Conservation (phyloP, 2,329 filamentous ascomycete genomes). For the Arthrocladium fulminans region DNA sequence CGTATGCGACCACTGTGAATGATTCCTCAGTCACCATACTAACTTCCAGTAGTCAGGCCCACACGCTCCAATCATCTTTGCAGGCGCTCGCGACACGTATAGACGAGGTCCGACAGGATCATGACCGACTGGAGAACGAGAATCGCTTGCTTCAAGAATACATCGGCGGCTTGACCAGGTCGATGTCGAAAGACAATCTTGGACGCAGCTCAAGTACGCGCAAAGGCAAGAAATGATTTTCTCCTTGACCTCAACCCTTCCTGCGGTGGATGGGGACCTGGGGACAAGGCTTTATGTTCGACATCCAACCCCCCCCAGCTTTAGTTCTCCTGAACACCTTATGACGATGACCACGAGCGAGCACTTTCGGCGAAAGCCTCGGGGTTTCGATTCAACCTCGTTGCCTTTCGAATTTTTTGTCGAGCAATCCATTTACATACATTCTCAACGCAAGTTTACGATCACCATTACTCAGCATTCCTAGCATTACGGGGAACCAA, state of each 20-base stretch:
- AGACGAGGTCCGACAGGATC: constrained; percentile 85
- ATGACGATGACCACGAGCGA: too few relatives aligned
- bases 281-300: neutral
- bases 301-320: too few relatives aligned
- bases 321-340: too few relatives aligned
- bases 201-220: constrained; percentile 19
- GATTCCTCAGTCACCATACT: neutral
- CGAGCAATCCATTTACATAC: too few relatives aligned
- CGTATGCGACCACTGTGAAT: constrained; percentile 35
- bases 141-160: constrained; percentile 98
- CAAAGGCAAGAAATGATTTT: constrained; percentile 19
- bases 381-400: too few relatives aligned
- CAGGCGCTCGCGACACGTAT: constrained; percentile 86
- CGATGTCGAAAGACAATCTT: constrained; percentile 42
- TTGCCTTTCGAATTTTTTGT: too few relatives aligned
- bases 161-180: constrained; percentile 89
- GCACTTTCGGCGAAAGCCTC: too few relatives aligned
- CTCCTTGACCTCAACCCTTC: neutral
- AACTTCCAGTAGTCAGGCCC: constrained; percentile 60
- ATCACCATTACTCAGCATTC: neutral
- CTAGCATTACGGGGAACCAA: neutral
- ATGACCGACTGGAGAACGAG: constrained; percentile 92
- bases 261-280: too few relatives aligned
- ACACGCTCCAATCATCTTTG: constrained; percentile 78
- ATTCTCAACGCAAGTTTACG: neutral